Percentiles rank a stretch among this genome's conserved stretches.
phyloP scores from a whole-genome alignment of 352 stramenopile species.

The Phytophthora aleatoria region DNA sequence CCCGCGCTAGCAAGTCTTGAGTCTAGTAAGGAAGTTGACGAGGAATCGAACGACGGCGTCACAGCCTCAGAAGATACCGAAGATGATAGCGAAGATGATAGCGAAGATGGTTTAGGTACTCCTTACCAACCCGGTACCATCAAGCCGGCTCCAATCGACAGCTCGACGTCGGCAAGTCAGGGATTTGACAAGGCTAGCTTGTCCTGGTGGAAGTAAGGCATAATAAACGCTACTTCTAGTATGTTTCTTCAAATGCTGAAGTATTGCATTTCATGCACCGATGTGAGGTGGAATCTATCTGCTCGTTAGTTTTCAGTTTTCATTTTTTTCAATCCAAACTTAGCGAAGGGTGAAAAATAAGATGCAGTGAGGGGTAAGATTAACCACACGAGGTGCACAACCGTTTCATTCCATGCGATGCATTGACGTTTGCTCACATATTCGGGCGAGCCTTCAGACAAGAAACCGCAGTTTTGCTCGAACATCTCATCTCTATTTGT shows the following conservation, averaged over 20 bases:
- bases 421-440: background rate
- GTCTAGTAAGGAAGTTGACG: slow-evolving; percentile 2
- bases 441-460: background rate
- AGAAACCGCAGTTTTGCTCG: slow-evolving; percentile 12
- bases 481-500: slow-evolving; percentile 17
- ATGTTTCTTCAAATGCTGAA: no score
- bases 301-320: background rate
- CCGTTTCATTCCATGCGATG: slow-evolving; percentile 1
- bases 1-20: background rate
- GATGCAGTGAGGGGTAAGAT: background rate
- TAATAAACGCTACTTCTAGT: slow-evolving; percentile 1
- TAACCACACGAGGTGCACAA: background rate
- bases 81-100: slow-evolving; percentile 15
- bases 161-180: slow-evolving; percentile 1
- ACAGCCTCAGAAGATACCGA: background rate
- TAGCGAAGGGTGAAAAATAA: background rate
- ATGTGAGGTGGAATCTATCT: no score
- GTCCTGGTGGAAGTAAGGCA: slow-evolving; percentile 12
- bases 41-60: background rate
- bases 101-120: background rate
- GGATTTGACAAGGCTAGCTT: slow-evolving; percentile 23
- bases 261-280: no score
- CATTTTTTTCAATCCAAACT: background rate
- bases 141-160: slow-evolving; percentile 9
- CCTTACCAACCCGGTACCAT: background rate